These are phyloP conservation scores for Magnolia sinica DNA, from an alignment of 164 flowering plant species.

Conservation along the genomic window DNA sequence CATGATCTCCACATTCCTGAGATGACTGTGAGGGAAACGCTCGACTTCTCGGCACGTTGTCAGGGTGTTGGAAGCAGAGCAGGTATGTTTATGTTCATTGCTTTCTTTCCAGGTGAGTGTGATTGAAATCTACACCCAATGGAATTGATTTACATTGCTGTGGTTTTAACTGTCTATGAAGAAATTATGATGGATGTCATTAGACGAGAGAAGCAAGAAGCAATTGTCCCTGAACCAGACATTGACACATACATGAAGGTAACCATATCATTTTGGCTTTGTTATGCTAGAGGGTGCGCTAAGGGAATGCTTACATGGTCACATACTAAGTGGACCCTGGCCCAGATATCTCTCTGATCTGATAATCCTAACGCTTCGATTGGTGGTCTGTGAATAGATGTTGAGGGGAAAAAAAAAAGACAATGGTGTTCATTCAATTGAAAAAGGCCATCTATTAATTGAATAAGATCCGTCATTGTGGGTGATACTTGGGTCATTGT, in stretches of 20 bases:
- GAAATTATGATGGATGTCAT: conserved; percentile 58
- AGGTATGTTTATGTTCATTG: conserved; percentile 25
- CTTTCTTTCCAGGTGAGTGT: neutral
- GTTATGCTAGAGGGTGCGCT: too few species aligned
- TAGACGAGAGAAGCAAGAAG: conserved; percentile 57
- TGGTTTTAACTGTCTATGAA: conserved; percentile 10
- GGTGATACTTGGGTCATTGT: too few species aligned
- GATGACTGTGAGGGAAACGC: conserved; percentile 67
- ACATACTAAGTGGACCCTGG: too few species aligned
- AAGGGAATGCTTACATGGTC: too few species aligned
- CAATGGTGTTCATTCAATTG: too few species aligned
- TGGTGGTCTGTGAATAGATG: too few species aligned
- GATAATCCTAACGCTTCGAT: too few species aligned
- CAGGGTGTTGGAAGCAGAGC: conserved; percentile 56
- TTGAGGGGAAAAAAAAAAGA: too few species aligned
- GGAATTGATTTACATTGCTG: neutral
- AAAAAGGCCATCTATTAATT: too few species aligned
- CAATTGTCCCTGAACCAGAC: conserved; percentile 69
- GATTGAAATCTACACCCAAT: neutral
- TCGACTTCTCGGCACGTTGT: conserved; percentile 61
- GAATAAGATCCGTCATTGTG: too few species aligned
- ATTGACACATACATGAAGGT: conserved; percentile 80
- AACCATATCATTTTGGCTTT: neutral
- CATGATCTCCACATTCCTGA: conserved; percentile 59
- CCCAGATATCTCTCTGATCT: too few species aligned